Evolutionary conservation across 2,329 filamentous ascomycete genomes (phyloP).

Genomic region (Penicillium sp.): DNA sequence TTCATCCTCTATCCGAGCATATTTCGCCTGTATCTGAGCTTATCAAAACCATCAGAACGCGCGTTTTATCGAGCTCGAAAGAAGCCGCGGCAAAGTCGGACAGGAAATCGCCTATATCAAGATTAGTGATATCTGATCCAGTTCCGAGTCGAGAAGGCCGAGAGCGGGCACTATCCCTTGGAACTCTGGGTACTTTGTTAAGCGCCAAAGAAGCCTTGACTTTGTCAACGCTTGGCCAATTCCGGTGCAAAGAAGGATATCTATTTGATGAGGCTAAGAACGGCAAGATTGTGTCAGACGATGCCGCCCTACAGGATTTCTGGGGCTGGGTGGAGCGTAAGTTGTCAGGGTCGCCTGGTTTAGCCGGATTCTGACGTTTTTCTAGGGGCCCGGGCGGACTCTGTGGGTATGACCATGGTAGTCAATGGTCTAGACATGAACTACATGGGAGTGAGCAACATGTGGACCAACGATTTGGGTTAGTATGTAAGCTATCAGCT

Average conservation of each 20-base stretch:
- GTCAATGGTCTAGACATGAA: conserved; percentile 57
- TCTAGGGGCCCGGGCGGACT: conserved; percentile 39
- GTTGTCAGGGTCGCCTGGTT: conserved; percentile 11
- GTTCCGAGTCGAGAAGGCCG: conserved; percentile 40
- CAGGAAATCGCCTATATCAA: conserved; percentile 6
- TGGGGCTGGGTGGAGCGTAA: conserved; percentile 58
- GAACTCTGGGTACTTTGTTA: conserved; percentile 27
- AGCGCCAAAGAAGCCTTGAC: conserved; percentile 41
- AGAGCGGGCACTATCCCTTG: conserved; percentile 35
- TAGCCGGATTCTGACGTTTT: not conserved
- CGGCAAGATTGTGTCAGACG: conserved; percentile 53
- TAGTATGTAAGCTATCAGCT: conserved; percentile 16
- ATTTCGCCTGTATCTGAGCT: conserved; percentile 30
- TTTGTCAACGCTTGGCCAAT: conserved; percentile 40
- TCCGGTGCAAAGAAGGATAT: conserved; percentile 56
- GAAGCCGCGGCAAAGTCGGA: conserved; percentile 6
- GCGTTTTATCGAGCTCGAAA: conserved; percentile 19
- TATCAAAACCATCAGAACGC: conserved; percentile 29
- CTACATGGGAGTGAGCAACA: conserved; percentile 58
- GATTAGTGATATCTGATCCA: conserved; percentile 12
- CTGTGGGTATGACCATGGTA: conserved; percentile 53
- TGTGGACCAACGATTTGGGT: conserved; percentile 59
- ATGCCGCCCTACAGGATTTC: conserved; percentile 56
- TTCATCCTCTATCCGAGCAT: conserved; percentile 31
- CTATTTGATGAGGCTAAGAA: conserved; percentile 56